These are phyloP conservation scores for Ascochyta clinopodiicola DNA, from an alignment of 2,329 filamentous ascomycete genomes.

Conservation along the genomic window DNA sequence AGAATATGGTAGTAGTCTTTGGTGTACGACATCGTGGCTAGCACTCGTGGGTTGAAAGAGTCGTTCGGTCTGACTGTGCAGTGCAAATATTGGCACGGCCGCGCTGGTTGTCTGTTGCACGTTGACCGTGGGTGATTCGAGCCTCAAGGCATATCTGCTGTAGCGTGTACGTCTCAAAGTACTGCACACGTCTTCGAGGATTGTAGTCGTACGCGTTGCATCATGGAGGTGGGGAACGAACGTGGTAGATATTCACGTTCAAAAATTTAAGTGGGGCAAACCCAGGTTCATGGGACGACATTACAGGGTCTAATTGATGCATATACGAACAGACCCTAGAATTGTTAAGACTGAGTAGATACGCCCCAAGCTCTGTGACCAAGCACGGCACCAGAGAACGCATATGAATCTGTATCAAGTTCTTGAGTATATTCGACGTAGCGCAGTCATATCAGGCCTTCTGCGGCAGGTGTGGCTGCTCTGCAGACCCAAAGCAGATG, in stretches of 20 bases:
- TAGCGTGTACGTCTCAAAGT: neutral
- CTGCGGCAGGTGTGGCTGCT: neutral
- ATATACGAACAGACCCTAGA: neutral
- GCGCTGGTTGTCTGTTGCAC: neutral
- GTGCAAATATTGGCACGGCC: neutral
- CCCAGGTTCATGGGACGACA: constrained; percentile 3
- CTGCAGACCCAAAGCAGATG: neutral
- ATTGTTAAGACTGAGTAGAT: neutral
- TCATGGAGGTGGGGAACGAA: constrained; percentile 3
- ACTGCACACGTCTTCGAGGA: neutral
- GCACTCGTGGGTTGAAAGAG: neutral
- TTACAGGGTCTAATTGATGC: neutral
- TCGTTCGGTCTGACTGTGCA: neutral
- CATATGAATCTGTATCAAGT: neutral
- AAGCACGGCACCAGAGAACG: neutral
- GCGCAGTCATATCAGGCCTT: neutral
- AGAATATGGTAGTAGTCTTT: constrained; percentile 43
- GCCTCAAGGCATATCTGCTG: constrained; percentile 8
- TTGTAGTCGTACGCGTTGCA: neutral
- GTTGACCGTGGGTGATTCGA: neutral
- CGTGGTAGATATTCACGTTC: constrained; percentile 6
- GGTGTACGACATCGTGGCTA: constrained; percentile 28
- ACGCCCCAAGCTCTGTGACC: neutral
- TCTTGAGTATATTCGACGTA: neutral
- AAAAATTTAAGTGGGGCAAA: constrained; percentile 7